Conservation (phyloP, 768 basidiomycete genomes). For the Phallus indusiatus region DNA sequence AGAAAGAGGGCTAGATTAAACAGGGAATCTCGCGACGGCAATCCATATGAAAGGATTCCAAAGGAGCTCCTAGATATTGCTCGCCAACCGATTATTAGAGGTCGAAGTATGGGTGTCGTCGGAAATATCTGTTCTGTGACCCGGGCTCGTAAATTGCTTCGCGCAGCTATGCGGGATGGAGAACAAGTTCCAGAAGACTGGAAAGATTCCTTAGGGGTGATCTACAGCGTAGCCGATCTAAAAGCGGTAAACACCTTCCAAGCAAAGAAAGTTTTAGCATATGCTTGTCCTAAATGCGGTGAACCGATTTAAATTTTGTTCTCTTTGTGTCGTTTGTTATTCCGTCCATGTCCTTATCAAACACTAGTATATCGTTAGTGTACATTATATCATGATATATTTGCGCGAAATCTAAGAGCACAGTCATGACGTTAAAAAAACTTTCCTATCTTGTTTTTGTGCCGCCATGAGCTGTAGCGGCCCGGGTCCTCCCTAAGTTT, state of each 20-base stretch:
- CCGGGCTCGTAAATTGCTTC: slow-evolving; percentile 39
- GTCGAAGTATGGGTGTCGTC: slow-evolving; percentile 34
- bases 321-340: background rate
- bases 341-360: background rate
- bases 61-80: slow-evolving; percentile 32
- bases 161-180: slow-evolving; percentile 22
- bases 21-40: background rate
- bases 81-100: slow-evolving; percentile 45
- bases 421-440: background rate
- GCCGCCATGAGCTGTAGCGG: slow-evolving; percentile 74
- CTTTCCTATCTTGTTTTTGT: slow-evolving; percentile 24
- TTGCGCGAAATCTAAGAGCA: background rate
- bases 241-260: background rate
- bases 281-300: slow-evolving; percentile 34
- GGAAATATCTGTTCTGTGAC: slow-evolving; percentile 43
- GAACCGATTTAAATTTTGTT: slow-evolving; percentile 30
- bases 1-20: background rate
- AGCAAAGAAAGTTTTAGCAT: slow-evolving; percentile 16
- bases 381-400: background rate
- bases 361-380: background rate
- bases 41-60: slow-evolving; percentile 17
- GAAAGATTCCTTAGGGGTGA: slow-evolving; percentile 23
- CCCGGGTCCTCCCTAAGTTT: slow-evolving; percentile 59
- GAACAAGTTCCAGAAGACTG: slow-evolving; percentile 30
- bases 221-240: slow-evolving; percentile 17